Evolutionary conservation across 768 basidiomycete species (phyloP), one percentile per base, ranked within the genome.

Genomic region (Boletellus sp.): DNA sequence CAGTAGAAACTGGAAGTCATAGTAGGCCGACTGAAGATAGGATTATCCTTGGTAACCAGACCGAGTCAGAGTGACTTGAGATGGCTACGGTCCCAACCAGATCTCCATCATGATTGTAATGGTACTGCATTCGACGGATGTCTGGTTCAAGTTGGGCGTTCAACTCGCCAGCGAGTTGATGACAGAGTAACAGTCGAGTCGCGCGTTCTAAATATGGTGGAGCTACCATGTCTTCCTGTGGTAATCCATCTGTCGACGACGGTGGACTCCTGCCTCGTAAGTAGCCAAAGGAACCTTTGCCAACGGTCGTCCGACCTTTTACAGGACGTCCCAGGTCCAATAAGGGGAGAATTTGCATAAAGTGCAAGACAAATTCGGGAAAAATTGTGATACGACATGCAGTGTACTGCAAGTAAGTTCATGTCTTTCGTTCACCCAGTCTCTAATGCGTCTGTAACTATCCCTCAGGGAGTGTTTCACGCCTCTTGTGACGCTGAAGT

Each of bases 401-500:
- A 13, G 85, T 88, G 17, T 92, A 91, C 61, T 92, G 90, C 87
- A 88, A 82, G 89, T 89, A 59, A 58, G 80, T 60, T 31, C 3
- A 3, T 3, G 12, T 35, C 34, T 22, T 17, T 3, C 34, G 76
- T 55, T 40, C 19, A 20, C 31, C 34, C 9, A 10, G 40, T 43
- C 9, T 3, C 13, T 31, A 17, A 26, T 6, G 6, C 1, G 1
- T 32, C n/a, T 11, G 22, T 37, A 33, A 37, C 35, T 35, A 10
- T 7, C 26, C 35, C 22, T 4, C 57, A 85, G 84, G 66, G 77
- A 73, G 4, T 90, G 88, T 59, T 89, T 91, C 65, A 72, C 76
- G 34, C 78, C 81, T 5, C 72, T 85, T 19, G 70, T 87, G 5
- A 73, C 74, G 9, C 67, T 73, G 50, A 87, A 85, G 57, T 88